phyloP scores from a whole-genome alignment of 345 rosid genomes.

The Isatis tinctoria region DNA sequence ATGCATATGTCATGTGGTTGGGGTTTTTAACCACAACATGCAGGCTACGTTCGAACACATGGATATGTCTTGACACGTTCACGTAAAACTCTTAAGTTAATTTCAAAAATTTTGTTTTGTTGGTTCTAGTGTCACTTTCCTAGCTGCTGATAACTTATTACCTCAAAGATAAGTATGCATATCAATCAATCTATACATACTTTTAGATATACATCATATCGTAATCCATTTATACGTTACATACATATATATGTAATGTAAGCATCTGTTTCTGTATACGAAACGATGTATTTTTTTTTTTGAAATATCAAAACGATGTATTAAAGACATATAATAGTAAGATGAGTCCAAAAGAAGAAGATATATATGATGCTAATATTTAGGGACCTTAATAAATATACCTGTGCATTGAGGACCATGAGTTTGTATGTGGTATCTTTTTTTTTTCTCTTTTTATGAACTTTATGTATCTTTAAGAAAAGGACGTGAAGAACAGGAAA shows the following conservation, averaged over 20 bases:
- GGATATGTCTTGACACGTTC: slow-evolving; percentile 30
- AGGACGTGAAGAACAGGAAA: slow-evolving; percentile 13
- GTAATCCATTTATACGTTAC: background rate
- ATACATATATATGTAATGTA: background rate
- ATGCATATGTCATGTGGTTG: slow-evolving; percentile 25
- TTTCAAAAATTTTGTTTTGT: background rate
- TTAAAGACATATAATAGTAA: background rate
- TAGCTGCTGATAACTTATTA: slow-evolving; percentile 32
- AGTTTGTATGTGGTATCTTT: slow-evolving; percentile 19
- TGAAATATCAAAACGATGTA: background rate
- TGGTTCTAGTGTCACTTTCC: slow-evolving; percentile 18
- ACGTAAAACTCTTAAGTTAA: slow-evolving; percentile 21
- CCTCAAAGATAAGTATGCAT: slow-evolving; percentile 25
- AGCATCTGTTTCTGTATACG: background rate
- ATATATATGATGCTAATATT: background rate
- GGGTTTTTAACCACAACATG: slow-evolving; percentile 22
- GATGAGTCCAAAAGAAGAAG: background rate
- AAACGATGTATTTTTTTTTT: background rate
- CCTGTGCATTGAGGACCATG: slow-evolving; percentile 7
- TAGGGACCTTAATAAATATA: background rate
- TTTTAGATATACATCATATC: slow-evolving; percentile 32
- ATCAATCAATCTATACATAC: slow-evolving; percentile 23
- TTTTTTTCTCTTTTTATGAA: too few species aligned
- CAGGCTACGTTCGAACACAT: slow-evolving; percentile 28
- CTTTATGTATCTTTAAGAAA: slow-evolving; percentile 25